A percentile compares a stretch with the other conserved stretches of the same genome.
Conservation (phyloP, 495 filamentous ascomycete species). For the Penicillium daleae region DNA sequence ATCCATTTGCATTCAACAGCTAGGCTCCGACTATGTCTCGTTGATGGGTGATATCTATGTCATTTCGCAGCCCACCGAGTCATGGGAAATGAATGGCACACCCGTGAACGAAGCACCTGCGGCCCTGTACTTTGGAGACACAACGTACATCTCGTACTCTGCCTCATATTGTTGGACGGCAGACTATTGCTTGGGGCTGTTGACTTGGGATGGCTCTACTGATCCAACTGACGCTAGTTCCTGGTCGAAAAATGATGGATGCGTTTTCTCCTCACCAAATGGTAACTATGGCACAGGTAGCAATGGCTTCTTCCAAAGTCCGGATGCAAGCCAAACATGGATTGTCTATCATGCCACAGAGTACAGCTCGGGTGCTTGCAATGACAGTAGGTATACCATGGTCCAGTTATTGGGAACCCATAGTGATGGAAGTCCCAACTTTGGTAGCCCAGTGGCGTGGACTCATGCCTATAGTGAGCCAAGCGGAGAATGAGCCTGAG, state of each 20-base stretch:
- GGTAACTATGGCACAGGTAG: background rate
- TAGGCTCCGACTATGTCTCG: background rate
- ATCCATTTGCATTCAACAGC: background rate
- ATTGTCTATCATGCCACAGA: background rate
- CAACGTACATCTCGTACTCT: slow-evolving; percentile 52
- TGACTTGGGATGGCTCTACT: slow-evolving; percentile 46
- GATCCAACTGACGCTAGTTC: slow-evolving; percentile 2
- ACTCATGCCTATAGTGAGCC: background rate
- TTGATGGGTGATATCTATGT: background rate
- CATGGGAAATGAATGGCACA: slow-evolving; percentile 43
- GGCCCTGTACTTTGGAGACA: slow-evolving; percentile 38
- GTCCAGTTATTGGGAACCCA: background rate
- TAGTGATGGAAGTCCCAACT: background rate
- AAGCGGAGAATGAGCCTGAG: background rate
- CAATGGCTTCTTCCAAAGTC: background rate
- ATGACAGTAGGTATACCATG: background rate
- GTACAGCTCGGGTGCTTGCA: background rate
- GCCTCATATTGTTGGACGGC: slow-evolving; percentile 57
- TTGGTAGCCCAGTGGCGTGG: background rate
- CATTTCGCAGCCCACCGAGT: background rate
- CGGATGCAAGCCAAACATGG: background rate
- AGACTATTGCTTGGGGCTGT: slow-evolving; percentile 54
- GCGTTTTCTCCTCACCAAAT: background rate
- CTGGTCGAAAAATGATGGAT: background rate
- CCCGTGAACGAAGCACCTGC: slow-evolving; percentile 58